These are phyloP conservation scores for Thalassiosira allenii DNA, from an alignment of 352 stramenopile species.

Conservation along the genomic window DNA sequence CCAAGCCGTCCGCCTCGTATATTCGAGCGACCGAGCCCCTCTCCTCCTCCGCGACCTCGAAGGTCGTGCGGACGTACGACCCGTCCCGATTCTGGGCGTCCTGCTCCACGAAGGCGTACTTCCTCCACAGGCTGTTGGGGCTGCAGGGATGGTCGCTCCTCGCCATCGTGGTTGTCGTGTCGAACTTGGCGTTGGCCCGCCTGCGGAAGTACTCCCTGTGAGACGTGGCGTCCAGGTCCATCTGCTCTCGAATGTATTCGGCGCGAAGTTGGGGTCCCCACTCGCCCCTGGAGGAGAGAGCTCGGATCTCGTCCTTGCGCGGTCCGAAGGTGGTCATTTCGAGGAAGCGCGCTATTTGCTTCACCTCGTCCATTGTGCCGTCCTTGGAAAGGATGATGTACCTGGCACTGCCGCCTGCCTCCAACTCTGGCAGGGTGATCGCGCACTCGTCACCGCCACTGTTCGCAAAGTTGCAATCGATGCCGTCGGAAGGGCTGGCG, in stretches of 20 bases:
- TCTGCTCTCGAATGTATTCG: conserved; percentile 39
- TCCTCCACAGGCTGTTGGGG: conserved; percentile 50
- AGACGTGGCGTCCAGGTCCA: conserved; percentile 33
- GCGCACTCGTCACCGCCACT: neutral
- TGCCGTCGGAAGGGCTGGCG: conserved; percentile 21
- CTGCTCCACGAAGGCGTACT: conserved; percentile 44
- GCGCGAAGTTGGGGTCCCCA: conserved; percentile 12
- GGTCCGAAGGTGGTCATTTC: conserved; percentile 72
- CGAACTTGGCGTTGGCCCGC: conserved; percentile 37
- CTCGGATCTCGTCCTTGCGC: conserved; percentile 51
- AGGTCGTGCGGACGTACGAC: conserved; percentile 30
- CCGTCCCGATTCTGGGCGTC: conserved; percentile 6
- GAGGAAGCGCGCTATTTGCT: conserved; percentile 62
- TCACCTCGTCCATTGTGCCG: neutral
- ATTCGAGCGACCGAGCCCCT: conserved; percentile 35
- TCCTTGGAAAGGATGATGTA: conserved; percentile 58
- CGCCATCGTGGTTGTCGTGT: conserved; percentile 20
- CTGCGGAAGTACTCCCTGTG: conserved; percentile 56
- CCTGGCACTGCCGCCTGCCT: conserved; percentile 4
- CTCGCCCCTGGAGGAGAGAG: neutral
- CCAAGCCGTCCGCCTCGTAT: conserved; percentile 43
- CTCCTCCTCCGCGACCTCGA: conserved; percentile 47
- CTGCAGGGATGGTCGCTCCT: conserved; percentile 55
- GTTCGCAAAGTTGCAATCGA: conserved; percentile 20
- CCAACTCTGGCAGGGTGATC: neutral